Percentiles rank a stretch among this genome's conserved stretches.
Evolutionary conservation across 2,329 filamentous ascomycete genomes (phyloP).

Genomic region (Lasiodiplodia theobromae): DNA sequence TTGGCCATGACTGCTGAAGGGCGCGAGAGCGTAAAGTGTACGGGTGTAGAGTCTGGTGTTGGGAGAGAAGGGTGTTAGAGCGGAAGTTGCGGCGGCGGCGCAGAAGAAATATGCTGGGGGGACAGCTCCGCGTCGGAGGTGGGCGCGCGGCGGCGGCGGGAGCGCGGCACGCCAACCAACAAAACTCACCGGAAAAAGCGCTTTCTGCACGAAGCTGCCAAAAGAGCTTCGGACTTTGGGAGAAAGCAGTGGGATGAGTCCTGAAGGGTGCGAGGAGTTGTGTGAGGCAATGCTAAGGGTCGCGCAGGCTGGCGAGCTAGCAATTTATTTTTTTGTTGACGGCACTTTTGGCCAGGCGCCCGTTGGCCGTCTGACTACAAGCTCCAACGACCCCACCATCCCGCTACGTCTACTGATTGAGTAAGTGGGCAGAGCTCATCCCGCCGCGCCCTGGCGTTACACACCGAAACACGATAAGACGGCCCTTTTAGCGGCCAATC

Average conservation of each 20-base stretch:
- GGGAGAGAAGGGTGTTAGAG: constrained; percentile 17
- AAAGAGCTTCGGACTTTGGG: neutral
- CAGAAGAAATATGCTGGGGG: constrained; percentile 29
- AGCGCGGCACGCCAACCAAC: constrained; percentile 20
- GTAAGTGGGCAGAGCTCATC: constrained; percentile 27
- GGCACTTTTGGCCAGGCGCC: constrained; percentile 3
- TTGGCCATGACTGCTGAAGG: constrained; percentile 62
- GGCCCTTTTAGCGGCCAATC: constrained; percentile 13
- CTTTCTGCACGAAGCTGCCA: neutral
- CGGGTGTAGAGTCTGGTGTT: constrained; percentile 8
- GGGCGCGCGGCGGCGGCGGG: constrained; percentile 14
- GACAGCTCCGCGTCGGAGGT: constrained; percentile 28
- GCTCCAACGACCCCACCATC: constrained; percentile 21
- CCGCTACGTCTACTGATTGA: constrained; percentile 18
- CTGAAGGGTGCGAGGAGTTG: neutral
- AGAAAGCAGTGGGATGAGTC: neutral
- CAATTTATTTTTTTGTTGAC: constrained; percentile 27
- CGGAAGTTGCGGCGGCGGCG: constrained; percentile 27
- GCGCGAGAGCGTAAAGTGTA: constrained; percentile 17
- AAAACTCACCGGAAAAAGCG: constrained; percentile 22
- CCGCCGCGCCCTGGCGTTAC: constrained; percentile 22
- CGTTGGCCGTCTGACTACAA: constrained; percentile 7
- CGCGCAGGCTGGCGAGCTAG: constrained; percentile 9
- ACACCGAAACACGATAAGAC: constrained; percentile 28
- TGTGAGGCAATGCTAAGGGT: constrained; percentile 1